These are phyloP conservation scores for Camellia lanceoleosa DNA, from an alignment of 148 eudicot genomes.

Conservation along the genomic window DNA sequence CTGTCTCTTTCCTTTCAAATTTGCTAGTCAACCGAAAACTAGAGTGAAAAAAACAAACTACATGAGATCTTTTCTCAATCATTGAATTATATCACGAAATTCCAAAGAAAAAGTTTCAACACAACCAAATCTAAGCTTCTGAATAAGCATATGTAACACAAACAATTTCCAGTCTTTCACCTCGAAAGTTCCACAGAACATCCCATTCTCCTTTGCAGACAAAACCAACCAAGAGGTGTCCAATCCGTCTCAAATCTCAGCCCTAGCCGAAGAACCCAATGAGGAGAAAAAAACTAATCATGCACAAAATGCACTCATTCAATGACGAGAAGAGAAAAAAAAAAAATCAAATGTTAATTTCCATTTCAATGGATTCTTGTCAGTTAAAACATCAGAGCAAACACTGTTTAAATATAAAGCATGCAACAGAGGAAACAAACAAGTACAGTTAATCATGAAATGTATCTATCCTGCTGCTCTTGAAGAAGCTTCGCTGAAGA, in stretches of 20 bases:
- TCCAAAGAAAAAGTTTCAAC: too few relatives aligned
- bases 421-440: neutral
- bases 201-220: neutral
- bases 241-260: neutral
- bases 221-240: neutral
- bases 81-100: too few relatives aligned
- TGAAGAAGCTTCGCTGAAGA: slow-evolving; percentile 95
- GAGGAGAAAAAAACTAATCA: neutral
- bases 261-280: neutral
- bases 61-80: too few relatives aligned
- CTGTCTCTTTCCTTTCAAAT: neutral
- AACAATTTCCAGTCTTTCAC: too few relatives aligned
- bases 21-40: neutral
- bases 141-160: too few relatives aligned
- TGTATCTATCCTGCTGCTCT: slow-evolving; percentile 95
- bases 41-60: too few relatives aligned
- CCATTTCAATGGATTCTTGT: neutral
- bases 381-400: slow-evolving; percentile 1
- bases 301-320: neutral
- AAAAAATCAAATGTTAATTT: neutral
- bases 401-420: neutral
- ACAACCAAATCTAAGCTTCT: too few relatives aligned
- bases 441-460: slow-evolving; percentile 40
- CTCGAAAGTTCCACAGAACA: neutral
- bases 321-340: neutral